Percentiles rank a stretch among this genome's conserved stretches.
Conservation (phyloP, 306 rosid species). For the Casuarina cunninghamiana region DNA sequence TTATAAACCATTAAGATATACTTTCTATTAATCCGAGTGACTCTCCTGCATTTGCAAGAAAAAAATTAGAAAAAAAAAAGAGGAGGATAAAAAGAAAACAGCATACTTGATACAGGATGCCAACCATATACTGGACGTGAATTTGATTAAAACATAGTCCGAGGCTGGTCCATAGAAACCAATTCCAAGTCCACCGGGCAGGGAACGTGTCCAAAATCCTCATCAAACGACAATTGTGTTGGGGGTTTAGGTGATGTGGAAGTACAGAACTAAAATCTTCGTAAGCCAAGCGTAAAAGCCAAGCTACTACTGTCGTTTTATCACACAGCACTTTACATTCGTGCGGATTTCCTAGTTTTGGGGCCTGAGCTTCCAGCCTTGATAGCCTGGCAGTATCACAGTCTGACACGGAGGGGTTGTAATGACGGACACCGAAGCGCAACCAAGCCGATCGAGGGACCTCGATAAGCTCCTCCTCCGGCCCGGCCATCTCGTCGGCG, state of each 20-base stretch:
- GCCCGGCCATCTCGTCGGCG: slow-evolving; percentile 74
- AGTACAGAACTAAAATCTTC: not conserved
- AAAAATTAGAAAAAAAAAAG: no score
- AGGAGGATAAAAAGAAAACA: no score
- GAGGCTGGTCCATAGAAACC: no score
- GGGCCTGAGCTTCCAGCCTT: not conserved
- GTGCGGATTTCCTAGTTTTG: not conserved
- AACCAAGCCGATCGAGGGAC: slow-evolving; percentile 74
- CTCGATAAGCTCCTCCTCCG: slow-evolving; percentile 90
- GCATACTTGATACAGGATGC: no score
- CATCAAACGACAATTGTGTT: not conserved
- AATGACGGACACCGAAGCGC: slow-evolving; percentile 48
- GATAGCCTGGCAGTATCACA: not conserved
- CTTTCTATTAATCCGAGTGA: no score
- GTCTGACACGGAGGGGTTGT: slow-evolving; percentile 2
- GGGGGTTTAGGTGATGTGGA: not conserved
- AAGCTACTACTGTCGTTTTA: not conserved
- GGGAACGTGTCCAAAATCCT: no score
- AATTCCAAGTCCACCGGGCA: no score
- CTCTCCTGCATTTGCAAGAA: no score
- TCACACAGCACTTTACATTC: not conserved
- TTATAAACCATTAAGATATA: no score
- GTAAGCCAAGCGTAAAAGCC: not conserved
- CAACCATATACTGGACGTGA: no score
- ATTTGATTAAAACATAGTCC: no score